Evolutionary conservation across 441 rosid genomes (phyloP).

Genomic region (Manihot esculenta): DNA sequence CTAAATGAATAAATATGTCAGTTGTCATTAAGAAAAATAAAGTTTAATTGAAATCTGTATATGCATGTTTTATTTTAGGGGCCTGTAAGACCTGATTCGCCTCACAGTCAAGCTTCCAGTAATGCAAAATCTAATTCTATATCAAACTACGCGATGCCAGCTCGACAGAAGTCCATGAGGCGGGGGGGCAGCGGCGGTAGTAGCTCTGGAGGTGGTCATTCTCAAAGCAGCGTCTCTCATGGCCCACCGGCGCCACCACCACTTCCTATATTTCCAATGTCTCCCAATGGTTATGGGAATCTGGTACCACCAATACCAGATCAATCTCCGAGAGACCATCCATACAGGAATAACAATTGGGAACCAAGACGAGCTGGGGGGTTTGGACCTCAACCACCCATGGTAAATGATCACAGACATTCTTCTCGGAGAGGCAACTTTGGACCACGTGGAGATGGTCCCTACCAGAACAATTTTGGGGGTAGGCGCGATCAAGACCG

Average conservation of each 20-base stretch:
- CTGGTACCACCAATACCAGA: constrained; percentile 32
- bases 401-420: constrained; percentile 34
- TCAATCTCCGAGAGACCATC: constrained; percentile 37
- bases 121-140: constrained; percentile 41
- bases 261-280: constrained; percentile 31
- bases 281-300: constrained; percentile 37
- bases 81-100: constrained; percentile 34
- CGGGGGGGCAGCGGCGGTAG: constrained; percentile 27
- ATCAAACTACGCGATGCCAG: constrained; percentile 32
- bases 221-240: constrained; percentile 28
- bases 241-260: constrained; percentile 36
- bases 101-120: constrained; percentile 41
- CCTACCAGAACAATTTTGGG: constrained; percentile 38
- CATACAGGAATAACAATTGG: constrained; percentile 43
- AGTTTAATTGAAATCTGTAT: not conserved
- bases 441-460: constrained; percentile 54
- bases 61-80: constrained; percentile 34
- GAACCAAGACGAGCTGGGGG: constrained; percentile 45
- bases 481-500: constrained; percentile 63
- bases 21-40: no score
- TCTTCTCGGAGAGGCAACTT: constrained; percentile 47
- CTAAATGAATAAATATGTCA: no score
- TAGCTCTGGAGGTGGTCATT: constrained; percentile 33
- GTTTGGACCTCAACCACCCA: constrained; percentile 34
- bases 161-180: constrained; percentile 45